Evolutionary conservation across 768 basidiomycete genomes (phyloP).

Genomic region (Imleria badia): DNA sequence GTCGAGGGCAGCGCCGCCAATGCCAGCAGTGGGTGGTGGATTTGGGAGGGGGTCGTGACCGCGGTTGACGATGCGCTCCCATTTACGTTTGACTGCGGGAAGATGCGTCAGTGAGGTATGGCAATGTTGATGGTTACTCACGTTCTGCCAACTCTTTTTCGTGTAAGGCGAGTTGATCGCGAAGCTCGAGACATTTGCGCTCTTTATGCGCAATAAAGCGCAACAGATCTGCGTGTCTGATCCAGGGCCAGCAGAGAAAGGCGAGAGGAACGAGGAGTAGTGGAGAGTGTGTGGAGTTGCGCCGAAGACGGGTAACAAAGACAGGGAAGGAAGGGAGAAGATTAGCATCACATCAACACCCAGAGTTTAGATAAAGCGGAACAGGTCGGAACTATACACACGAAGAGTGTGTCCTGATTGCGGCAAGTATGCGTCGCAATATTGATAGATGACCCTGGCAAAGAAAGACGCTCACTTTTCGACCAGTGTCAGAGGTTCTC

Average conservation of each 20-base stretch:
- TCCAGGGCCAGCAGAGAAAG: neutral
- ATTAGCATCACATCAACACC: neutral
- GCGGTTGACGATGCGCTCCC: conserved; percentile 76
- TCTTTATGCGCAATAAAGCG: conserved; percentile 87
- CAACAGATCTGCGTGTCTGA: conserved; percentile 77
- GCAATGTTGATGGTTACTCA: conserved; percentile 29
- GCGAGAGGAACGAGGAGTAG: neutral
- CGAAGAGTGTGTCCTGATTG: no score
- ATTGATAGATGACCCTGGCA: neutral
- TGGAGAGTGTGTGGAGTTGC: neutral
- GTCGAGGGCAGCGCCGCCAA: conserved; percentile 40
- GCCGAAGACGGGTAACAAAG: neutral
- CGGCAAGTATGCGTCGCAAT: neutral
- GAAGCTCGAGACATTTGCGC: conserved; percentile 77
- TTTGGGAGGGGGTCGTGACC: conserved; percentile 32
- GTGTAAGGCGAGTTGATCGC: conserved; percentile 68
- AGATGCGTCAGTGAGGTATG: neutral
- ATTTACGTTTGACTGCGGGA: conserved; percentile 69
- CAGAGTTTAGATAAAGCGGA: neutral
- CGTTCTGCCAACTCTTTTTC: conserved; percentile 71
- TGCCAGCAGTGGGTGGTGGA: neutral
- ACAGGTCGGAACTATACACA: neutral
- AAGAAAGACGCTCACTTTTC: conserved; percentile 57
- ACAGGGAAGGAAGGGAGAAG: neutral
- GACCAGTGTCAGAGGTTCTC: conserved; percentile 58